phyloP scores from a whole-genome alignment of 2,329 filamentous ascomycete genomes.

The Penicillium sp. region DNA sequence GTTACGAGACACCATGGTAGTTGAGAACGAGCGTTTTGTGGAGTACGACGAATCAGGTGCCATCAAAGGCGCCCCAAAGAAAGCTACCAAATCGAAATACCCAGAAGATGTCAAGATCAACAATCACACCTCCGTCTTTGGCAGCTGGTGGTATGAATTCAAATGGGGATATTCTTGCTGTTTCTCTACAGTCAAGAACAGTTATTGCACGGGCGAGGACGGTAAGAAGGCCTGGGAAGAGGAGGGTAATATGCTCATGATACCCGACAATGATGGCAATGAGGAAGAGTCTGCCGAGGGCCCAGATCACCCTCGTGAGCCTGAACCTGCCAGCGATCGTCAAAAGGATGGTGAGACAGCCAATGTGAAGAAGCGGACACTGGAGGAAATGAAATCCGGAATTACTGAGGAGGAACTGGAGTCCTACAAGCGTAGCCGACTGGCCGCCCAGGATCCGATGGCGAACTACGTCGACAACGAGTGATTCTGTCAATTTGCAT shows the following conservation, averaged over 20 bases:
- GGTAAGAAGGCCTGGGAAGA: conserved; percentile 80
- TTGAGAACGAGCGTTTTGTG: conserved; percentile 81
- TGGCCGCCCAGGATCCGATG: conserved; percentile 81
- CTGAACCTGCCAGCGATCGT: conserved; percentile 29
- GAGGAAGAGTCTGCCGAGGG: conserved; percentile 15
- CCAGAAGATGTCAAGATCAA: conserved; percentile 81
- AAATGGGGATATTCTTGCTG: conserved; percentile 96
- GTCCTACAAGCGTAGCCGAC: conserved; percentile 74
- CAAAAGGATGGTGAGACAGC: conserved; percentile 34
- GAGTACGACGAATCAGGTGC: conserved; percentile 91
- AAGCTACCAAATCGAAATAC: conserved; percentile 83
- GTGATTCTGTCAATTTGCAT: conserved; percentile 2
- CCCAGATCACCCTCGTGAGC: conserved; percentile 21
- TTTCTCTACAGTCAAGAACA: conserved; percentile 91
- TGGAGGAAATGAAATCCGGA: conserved; percentile 75
- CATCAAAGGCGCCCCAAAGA: conserved; percentile 82
- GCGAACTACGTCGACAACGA: conserved; percentile 66
- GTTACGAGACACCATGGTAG: conserved; percentile 66
- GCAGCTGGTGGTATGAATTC: conserved; percentile 96
- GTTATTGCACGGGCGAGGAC: conserved; percentile 92
- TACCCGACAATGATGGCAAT: conserved; percentile 35
- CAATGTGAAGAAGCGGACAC: conserved; percentile 67
- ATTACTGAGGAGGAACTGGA: conserved; percentile 84
- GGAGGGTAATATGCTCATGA: conserved; percentile 61
- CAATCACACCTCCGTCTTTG: conserved; percentile 92